Evolutionary conservation across 129 eudicot species (phyloP).

Genomic region (Apium graveolens): DNA sequence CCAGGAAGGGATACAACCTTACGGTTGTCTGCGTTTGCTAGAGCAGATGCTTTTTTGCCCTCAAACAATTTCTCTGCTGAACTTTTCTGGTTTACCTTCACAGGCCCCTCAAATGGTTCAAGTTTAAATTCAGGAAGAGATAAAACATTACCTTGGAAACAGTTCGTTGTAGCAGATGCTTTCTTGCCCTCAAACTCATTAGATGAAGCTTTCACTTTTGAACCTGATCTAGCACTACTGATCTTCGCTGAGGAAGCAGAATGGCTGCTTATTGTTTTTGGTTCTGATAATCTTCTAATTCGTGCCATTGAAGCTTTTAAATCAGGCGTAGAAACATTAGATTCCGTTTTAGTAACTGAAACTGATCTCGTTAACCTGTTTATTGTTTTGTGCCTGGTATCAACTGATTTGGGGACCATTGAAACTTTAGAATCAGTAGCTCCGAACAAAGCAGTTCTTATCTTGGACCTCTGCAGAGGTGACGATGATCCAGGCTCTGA

Average conservation of each 20-base stretch:
- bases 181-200: constrained; percentile 47
- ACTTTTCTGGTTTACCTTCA: constrained; percentile 27
- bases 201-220: constrained; percentile 35
- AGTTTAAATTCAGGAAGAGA: constrained; percentile 60
- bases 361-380: constrained; percentile 68
- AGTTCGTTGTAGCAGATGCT: constrained; percentile 43
- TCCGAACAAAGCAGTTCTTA: constrained; percentile 39
- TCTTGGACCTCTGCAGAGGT: constrained; percentile 87
- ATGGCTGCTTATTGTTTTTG: constrained; percentile 41
- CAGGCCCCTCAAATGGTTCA: constrained; percentile 32
- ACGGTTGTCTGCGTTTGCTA: constrained; percentile 39
- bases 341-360: constrained; percentile 52
- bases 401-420: constrained; percentile 31
- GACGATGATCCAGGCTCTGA: constrained; percentile 80
- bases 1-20: constrained; percentile 70
- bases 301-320: constrained; percentile 62
- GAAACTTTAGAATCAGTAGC: constrained; percentile 40
- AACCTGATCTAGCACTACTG: constrained; percentile 37
- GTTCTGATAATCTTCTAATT: constrained; percentile 87
- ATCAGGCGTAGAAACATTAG: constrained; percentile 42
- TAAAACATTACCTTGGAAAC: constrained; percentile 56
- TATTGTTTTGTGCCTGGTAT: constrained; percentile 32
- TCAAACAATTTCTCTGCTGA: constrained; percentile 34
- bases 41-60: constrained; percentile 55
- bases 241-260: constrained; percentile 28